Percentiles rank a stretch among this genome's conserved stretches.
Conservation (phyloP, 441 rosid genomes). For the Raphanus hybrid region DNA sequence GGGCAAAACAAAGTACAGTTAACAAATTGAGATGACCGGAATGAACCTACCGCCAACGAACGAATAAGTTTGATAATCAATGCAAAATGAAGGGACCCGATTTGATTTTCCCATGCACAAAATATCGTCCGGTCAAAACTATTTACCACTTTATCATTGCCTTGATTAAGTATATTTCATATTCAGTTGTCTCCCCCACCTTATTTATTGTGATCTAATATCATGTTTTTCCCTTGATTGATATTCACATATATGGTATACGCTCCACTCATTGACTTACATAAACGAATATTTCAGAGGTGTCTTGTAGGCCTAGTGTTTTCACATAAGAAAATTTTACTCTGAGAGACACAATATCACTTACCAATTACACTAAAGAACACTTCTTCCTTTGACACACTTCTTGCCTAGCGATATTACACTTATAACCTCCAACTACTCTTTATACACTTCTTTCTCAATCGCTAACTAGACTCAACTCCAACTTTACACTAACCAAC, state of each 20-base stretch:
- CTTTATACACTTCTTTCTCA: no score
- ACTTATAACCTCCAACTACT: no score
- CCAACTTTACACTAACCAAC: no score
- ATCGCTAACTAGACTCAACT: no score
- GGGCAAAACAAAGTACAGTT: conserved; percentile 38
- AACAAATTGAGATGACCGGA: conserved; percentile 32
- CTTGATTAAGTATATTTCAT: conserved; percentile 26
- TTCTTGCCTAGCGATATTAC: no score
- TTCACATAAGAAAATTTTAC: conserved; percentile 4
- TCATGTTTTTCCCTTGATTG: conserved; percentile 21
- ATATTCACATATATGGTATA: conserved; percentile 10
- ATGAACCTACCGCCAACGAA: conserved; percentile 38
- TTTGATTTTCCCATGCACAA: conserved; percentile 33
- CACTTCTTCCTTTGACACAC: no score
- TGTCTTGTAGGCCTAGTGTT: not conserved
- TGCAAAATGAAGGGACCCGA: conserved; percentile 25
- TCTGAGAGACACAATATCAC: no score
- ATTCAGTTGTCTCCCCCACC: conserved; percentile 26
- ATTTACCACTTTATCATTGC: conserved; percentile 32
- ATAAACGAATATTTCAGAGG: not conserved
- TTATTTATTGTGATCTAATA: conserved; percentile 28
- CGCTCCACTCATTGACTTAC: not conserved
- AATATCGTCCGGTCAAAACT: conserved; percentile 26
- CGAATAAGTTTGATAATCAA: conserved; percentile 36
- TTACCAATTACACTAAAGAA: no score